phyloP scores from a whole-genome alignment of 2,329 filamentous ascomycete species.

The Fusarium domesticum region DNA sequence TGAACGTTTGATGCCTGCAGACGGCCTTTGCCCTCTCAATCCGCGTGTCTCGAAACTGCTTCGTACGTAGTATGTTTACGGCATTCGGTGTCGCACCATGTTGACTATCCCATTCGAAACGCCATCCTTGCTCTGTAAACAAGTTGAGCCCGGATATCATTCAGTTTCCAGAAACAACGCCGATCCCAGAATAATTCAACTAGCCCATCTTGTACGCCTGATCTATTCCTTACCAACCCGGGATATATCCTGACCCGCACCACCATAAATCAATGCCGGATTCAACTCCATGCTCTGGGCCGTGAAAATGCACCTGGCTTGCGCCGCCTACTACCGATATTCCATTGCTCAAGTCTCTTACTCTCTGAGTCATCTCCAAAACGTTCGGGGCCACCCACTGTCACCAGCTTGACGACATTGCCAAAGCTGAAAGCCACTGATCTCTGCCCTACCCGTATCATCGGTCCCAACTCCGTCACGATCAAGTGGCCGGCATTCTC shows the following conservation, averaged over 20 bases:
- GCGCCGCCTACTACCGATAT: conserved; percentile 40
- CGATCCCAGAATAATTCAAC: background rate
- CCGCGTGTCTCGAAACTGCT: no score
- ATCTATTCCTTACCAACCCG: background rate
- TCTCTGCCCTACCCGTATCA: conserved; percentile 58
- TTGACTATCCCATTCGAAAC: no score
- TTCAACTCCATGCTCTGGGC: conserved; percentile 24
- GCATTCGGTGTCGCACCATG: no score
- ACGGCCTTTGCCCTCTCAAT: no score
- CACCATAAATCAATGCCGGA: background rate
- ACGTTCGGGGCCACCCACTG: conserved; percentile 58
- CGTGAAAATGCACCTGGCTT: conserved; percentile 28
- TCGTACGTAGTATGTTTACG: no score
- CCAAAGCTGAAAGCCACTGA: conserved; percentile 70
- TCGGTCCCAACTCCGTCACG: conserved; percentile 63
- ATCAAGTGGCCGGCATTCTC: conserved; percentile 55
- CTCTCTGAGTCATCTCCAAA: conserved; percentile 48
- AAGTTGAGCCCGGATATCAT: background rate
- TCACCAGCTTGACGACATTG: conserved; percentile 69
- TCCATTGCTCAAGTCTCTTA: conserved; percentile 32
- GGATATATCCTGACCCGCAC: background rate
- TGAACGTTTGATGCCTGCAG: no score
- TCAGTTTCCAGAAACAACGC: background rate
- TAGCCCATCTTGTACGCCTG: background rate
- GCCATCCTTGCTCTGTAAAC: background rate